These are phyloP conservation scores for Trichophyton benhamiae DNA, from an alignment of 2,329 filamentous ascomycete genomes.

Conservation along the genomic window DNA sequence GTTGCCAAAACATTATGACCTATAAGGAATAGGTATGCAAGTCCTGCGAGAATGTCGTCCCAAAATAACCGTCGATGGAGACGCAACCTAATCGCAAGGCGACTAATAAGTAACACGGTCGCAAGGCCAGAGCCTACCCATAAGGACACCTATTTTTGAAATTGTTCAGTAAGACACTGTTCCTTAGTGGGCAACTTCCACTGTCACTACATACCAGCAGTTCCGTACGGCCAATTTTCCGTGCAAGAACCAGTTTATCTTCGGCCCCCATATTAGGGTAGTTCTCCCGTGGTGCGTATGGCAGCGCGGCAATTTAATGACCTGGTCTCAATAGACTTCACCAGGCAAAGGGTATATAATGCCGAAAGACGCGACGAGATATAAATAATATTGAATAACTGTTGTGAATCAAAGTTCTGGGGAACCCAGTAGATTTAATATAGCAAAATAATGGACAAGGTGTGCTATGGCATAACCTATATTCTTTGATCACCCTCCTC, in stretches of 20 bases:
- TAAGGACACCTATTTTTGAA: constrained; percentile 1
- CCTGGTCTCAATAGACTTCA: not conserved
- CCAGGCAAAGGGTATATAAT: not conserved
- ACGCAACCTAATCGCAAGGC: constrained; percentile 9
- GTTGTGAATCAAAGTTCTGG: not conserved
- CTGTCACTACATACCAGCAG: constrained; percentile 3
- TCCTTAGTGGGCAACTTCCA: not conserved
- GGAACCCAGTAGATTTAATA: not conserved
- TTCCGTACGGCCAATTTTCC: constrained; percentile 4
- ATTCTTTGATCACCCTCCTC: not conserved
- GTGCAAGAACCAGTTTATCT: constrained; percentile 5
- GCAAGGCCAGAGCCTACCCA: constrained; percentile 10
- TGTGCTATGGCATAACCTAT: not conserved
- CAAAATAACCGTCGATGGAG: constrained; percentile 11
- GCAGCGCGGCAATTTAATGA: not conserved
- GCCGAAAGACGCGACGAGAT: not conserved
- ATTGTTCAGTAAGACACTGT: not conserved
- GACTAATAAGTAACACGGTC: constrained; percentile 7
- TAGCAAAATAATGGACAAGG: not conserved
- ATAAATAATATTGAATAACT: not conserved
- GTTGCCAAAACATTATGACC: constrained; percentile 7
- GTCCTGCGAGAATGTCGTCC: constrained; percentile 9
- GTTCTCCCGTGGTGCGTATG: not conserved
- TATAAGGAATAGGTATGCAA: constrained; percentile 7
- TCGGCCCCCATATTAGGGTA: constrained; percentile 2